Evolutionary conservation across 257 asterid genomes (phyloP).

Genomic region (Plantago ovata): DNA sequence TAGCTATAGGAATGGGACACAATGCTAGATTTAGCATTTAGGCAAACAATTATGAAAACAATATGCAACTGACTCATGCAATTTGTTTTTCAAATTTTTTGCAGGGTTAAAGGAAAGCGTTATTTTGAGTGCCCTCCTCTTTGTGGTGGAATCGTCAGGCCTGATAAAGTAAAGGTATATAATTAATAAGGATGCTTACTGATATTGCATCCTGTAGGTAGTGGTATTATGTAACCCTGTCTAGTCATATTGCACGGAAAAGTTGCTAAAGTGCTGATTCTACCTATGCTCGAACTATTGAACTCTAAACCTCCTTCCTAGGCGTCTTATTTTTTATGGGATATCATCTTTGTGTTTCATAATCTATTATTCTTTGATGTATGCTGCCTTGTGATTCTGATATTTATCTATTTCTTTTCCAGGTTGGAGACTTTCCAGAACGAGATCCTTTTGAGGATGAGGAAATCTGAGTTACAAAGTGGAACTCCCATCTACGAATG

Average conservation of each 20-base stretch:
- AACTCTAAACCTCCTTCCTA: background rate
- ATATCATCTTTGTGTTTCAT: background rate
- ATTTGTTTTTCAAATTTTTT: slow-evolving; percentile 7
- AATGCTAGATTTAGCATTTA: background rate
- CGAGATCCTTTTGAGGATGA: slow-evolving; percentile 89
- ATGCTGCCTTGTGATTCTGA: background rate
- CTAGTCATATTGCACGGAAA: background rate
- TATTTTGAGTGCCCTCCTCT: slow-evolving; percentile 86
- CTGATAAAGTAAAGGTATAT: slow-evolving; percentile 88
- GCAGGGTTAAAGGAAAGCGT: slow-evolving; percentile 85
- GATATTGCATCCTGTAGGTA: background rate
- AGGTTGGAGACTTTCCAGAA: slow-evolving; percentile 93
- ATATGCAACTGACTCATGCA: background rate
- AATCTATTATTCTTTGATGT: background rate
- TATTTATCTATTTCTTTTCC: slow-evolving; percentile 20
- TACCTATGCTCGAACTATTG: background rate
- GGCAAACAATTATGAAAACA: background rate
- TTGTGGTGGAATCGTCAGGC: slow-evolving; percentile 88
- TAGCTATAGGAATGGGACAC: background rate
- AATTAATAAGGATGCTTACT: background rate
- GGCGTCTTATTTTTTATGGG: background rate
- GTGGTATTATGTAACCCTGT: background rate
- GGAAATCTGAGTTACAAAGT: slow-evolving; percentile 45
- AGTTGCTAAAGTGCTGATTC: background rate
- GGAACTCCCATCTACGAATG: too few relatives aligned